Percentiles rank a stretch among this genome's conserved stretches.
phyloP scores from a whole-genome alignment of 2,329 filamentous ascomycete genomes.

The Apiospora rasikravindrae region DNA sequence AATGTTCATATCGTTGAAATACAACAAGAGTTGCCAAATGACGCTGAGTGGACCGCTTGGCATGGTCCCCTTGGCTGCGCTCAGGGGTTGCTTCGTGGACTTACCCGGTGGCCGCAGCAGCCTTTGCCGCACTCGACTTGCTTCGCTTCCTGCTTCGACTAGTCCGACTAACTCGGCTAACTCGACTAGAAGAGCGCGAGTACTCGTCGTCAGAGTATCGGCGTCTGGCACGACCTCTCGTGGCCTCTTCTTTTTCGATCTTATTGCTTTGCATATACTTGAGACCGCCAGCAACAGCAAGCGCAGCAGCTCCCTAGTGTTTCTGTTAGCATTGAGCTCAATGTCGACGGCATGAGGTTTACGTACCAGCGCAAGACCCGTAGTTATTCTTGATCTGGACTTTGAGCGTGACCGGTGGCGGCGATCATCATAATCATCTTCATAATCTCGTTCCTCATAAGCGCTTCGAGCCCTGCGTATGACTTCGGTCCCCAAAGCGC shows the following conservation, averaged over 20 bases:
- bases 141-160: slow-evolving; percentile 50
- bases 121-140: slow-evolving; percentile 53
- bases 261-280: slow-evolving; percentile 68
- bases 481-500: slow-evolving; percentile 66
- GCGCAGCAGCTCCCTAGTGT: slow-evolving; percentile 55
- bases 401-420: slow-evolving; percentile 44
- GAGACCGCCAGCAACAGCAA: slow-evolving; percentile 68
- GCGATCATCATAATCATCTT: slow-evolving; percentile 42
- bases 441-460: slow-evolving; percentile 59
- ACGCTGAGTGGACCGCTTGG: not conserved
- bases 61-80: not conserved
- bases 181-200: slow-evolving; percentile 51
- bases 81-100: slow-evolving; percentile 21
- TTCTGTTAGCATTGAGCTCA: not conserved
- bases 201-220: slow-evolving; percentile 51
- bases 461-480: slow-evolving; percentile 65
- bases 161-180: slow-evolving; percentile 47
- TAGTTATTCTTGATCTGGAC: slow-evolving; percentile 56
- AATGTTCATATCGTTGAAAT: not conserved
- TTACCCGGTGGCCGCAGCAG: slow-evolving; percentile 58
- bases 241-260: slow-evolving; percentile 62
- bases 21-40: not conserved
- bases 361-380: slow-evolving; percentile 63
- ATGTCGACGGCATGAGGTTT: not conserved
- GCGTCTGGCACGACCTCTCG: slow-evolving; percentile 60